Base-by-base conservation (phyloP, 1,284 basidiomycete genomes). In the Cutaneotrichosporon arboriforme region DNA sequence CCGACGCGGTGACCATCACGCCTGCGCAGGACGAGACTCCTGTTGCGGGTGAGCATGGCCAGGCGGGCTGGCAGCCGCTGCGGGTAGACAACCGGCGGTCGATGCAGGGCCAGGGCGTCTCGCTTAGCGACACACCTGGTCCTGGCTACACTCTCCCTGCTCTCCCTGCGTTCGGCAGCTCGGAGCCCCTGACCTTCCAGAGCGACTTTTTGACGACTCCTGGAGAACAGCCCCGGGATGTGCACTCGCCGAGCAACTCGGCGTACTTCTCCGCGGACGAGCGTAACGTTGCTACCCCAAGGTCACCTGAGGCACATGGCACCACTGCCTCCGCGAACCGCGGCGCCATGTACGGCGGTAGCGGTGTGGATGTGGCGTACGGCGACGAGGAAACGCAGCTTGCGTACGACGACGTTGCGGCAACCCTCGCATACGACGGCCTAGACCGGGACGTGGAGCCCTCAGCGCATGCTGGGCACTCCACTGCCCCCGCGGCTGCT, bases 31-130 rank as follows among this genome's bases (percentile, higher is more conserved):
- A 46, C 26, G 18, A 34, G 13, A 20, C 36, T 15, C 20, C 17
- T n/a, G n/a, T n/a, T 37, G 36, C 13, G 36, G 14, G 13, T 15
- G 36, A 18, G 17, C 20, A 22, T 8, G 7, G 13, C 22, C 21
- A 26, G 14, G 38, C 38, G 18, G 51, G 45, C 8, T 57, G 51
- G 51, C 44, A 53, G 45, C 55, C 55, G n/a, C 44, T 57, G 20
- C 49, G 46, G 46, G 50, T 46, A 1, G 36, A 31, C 12, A 20
- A 22, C n/a, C 14, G 14, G 10, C 31, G 43, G 26, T 31, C 26
- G 7, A 31, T 31, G 26, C 26, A 31, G 26, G 26, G 26, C 26
- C 26, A 31, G 26, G 26, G 26, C 26, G 26, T 31, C 26, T 31
- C 26, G 26, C 26, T 31, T 31, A 31, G 26, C 26, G 26, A 31